Percentiles rank a stretch among this genome's conserved stretches.
Evolutionary conservation across 352 stramenopile species (phyloP).

Genomic region (Aphanomyces stellatus): DNA sequence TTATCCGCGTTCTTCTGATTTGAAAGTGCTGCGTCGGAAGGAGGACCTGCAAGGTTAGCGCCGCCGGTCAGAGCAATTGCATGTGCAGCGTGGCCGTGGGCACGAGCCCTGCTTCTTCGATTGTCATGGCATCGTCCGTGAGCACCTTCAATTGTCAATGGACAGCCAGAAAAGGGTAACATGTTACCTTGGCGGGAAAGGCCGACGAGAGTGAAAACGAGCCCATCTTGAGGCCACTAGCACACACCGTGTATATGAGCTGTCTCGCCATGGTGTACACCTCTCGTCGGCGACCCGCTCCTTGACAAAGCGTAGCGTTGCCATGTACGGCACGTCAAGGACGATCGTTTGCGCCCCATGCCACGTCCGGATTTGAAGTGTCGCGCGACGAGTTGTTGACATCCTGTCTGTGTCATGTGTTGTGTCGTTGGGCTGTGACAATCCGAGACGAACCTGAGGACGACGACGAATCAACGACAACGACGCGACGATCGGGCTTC

Average conservation of each 20-base stretch:
- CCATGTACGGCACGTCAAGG: background rate
- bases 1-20: no score
- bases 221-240: background rate
- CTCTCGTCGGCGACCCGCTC: background rate
- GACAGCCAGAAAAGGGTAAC: background rate
- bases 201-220: background rate
- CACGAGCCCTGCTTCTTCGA: background rate
- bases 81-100: background rate
- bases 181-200: conserved; percentile 6
- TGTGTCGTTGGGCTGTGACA: no score
- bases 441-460: no score
- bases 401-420: no score
- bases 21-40: no score
- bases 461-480: no score
- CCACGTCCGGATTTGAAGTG: background rate
- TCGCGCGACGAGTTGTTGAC: no score
- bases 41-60: no score
- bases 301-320: background rate
- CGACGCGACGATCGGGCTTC: no score
- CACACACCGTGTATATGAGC: background rate
- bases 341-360: background rate
- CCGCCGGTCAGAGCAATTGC: background rate
- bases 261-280: background rate
- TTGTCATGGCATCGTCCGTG: background rate
- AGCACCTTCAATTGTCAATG: background rate